Base-by-base conservation (phyloP, 768 basidiomycete genomes). In the Lactarius trivialis region DNA sequence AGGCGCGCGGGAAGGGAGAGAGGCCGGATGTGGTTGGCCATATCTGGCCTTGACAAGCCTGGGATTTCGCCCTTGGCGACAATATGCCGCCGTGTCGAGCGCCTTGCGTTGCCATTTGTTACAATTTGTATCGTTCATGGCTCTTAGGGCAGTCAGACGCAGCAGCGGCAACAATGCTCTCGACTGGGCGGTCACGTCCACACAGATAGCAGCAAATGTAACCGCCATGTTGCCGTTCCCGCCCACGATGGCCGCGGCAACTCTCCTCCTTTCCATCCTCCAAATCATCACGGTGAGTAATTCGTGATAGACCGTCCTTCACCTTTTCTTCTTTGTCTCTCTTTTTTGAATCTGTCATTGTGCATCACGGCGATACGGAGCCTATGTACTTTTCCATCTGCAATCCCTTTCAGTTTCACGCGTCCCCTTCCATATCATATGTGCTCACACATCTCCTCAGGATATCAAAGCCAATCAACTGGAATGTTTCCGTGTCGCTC, bases 381-480 rank as follows among this genome's bases (percentile, higher is more conserved):
- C n/a, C n/a, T n/a, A n/a, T n/a, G n/a, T n/a, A n/a, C n/a, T n/a
- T n/a, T n/a, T n/a, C n/a, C n/a, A n/a, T n/a, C n/a, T n/a, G n/a
- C n/a, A n/a, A n/a, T n/a, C n/a, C 19, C 8, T 41, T 6, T 41
- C 4, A 32, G 32, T 8, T 8, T 19, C 33, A 7, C 2, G 9
- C 17, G 8, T 7, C 5, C 17, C 0, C n/a, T 37, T 14, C 2
- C 28, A 15, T 34, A 3, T 30, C n/a, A 39, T 17, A 19, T 26
- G 28, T 21, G 56, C 39, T 53, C 30, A 63, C 28, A 55, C 37
- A 2, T 14, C 37, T n/a, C 15, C 14, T 24, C 6, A 68, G 67
- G 65, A 61, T 15, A 48, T 68, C 51, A 65, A 68, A 41, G 36
- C n/a, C 36, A 68, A 68, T 43, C 67, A 68, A 48, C 55, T 63